Evolutionary conservation across 2,329 filamentous ascomycete species (phyloP).

Genomic region (Sclerotiophoma versabilis): DNA sequence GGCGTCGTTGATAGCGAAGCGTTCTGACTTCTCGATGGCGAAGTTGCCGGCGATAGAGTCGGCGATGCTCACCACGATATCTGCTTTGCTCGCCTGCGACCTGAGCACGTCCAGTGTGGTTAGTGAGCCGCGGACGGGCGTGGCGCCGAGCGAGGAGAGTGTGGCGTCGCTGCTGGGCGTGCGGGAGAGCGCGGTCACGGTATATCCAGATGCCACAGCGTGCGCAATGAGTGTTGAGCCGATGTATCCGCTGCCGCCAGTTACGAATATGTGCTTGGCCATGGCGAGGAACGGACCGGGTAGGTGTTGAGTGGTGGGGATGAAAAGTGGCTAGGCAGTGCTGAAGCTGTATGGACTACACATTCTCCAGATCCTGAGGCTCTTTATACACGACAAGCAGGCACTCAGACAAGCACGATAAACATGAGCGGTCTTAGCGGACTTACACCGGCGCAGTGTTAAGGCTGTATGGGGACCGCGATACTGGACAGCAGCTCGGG

Average conservation of each 20-base stretch:
- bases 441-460: too few relatives aligned
- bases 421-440: too few relatives aligned
- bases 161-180: slow-evolving; percentile 45
- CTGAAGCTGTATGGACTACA: too few relatives aligned
- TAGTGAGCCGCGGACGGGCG: slow-evolving; percentile 50
- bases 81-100: slow-evolving; percentile 47
- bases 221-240: slow-evolving; percentile 39
- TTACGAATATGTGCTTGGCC: slow-evolving; percentile 31
- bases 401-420: too few relatives aligned
- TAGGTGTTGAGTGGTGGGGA: too few relatives aligned
- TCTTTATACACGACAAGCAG: too few relatives aligned
- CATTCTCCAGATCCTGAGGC: too few relatives aligned
- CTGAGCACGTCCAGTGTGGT: slow-evolving; percentile 48
- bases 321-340: too few relatives aligned
- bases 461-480: too few relatives aligned
- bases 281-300: too few relatives aligned
- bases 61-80: slow-evolving; percentile 56
- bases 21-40: slow-evolving; percentile 12
- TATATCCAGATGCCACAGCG: slow-evolving; percentile 51
- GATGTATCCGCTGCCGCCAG: slow-evolving; percentile 33
- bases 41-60: slow-evolving; percentile 14
- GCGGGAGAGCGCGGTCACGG: slow-evolving; percentile 53
- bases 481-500: too few relatives aligned
- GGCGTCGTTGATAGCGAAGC: slow-evolving; percentile 43
- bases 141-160: slow-evolving; percentile 49